Evolutionary conservation across 1,284 basidiomycete genomes (phyloP), one percentile per base, ranked within the genome.

Genomic region (Dichomitus squalens): DNA sequence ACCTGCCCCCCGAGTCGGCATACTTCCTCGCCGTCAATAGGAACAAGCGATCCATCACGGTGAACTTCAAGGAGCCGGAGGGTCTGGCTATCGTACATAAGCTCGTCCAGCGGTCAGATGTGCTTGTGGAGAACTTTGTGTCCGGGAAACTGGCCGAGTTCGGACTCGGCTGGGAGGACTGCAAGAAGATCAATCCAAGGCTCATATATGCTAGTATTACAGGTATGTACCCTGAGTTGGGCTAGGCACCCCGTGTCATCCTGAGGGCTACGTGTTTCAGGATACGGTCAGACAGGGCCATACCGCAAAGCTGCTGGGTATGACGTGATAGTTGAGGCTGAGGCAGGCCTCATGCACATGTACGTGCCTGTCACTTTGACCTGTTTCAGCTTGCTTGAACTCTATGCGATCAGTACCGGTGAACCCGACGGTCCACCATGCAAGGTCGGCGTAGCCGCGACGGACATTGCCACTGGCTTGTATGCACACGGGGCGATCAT

Each of bases 261-360:
- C 16, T 47, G 55, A 76, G 20, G 8, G 4, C 9, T 34, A 3
- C 12, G 27, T 70, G 38, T 23, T 8, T 25, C 49, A 94, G 95
- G 95, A 18, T 97, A 97, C 72, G 96, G 95, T 0, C 95, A 97
- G 66, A 95, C 92, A 0, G 95, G 95, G 1, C 95, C 95, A 4
- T 96, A 90, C 68, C 79, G 87, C 43, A 79, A 85, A 58, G 85
- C 88, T 35, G 90, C 94, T 12, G 95, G 95, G 5, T 96, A 96
- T 73, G 94, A 96, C 70, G 95, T 96, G 27, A 83, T 93, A 33
- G 91, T 95, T 39, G 93, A 95, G 71, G 94, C 87, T 11, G 93
- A 96, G 74, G 94, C 94, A 27, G 95, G 95, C 12, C 74, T 96
- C 49, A 96, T 96, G 93, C 93, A 96, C 73, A 96, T 96, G 88